Evolutionary conservation across 1,284 basidiomycete genomes (phyloP).

Genomic region (Microbotryomycetes sp.): DNA sequence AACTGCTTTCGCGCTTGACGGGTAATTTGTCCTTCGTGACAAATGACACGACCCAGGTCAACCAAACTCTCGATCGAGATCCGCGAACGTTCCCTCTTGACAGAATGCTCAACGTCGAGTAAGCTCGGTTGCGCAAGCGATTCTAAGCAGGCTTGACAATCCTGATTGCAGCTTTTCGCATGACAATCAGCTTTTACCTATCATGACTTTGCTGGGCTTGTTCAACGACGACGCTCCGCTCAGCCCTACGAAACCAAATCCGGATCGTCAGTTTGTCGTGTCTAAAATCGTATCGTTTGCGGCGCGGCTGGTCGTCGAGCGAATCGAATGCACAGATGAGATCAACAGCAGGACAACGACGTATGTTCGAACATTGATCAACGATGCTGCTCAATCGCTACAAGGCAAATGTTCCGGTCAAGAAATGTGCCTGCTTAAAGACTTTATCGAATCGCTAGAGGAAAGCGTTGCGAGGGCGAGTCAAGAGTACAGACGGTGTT

Average conservation of each 20-base stretch:
- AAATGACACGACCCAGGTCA: conserved; percentile 58
- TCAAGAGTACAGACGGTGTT: not conserved
- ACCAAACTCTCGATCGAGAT: conserved; percentile 61
- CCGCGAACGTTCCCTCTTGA: conserved; percentile 58
- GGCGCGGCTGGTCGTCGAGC: not conserved
- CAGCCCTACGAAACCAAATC: not conserved
- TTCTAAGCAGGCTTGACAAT: not conserved
- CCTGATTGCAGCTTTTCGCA: conserved; percentile 11
- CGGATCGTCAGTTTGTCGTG: not conserved
- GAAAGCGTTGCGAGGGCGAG: not conserved
- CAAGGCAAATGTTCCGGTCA: not conserved
- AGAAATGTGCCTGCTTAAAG: not conserved
- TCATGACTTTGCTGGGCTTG: not conserved
- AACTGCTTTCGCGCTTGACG: conserved; percentile 70
- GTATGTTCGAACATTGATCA: not conserved
- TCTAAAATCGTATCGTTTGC: not conserved
- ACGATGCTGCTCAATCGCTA: not conserved
- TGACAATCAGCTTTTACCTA: conserved; percentile 18
- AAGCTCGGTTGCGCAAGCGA: no score
- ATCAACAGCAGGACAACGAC: not conserved
- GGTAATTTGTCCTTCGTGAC: conserved; percentile 46
- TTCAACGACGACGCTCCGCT: not conserved
- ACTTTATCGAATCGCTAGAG: not conserved
- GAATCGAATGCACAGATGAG: not conserved
- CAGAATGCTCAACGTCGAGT: conserved; percentile 18